phyloP scores from a whole-genome alignment of 192 early-diverging fungal genomes.

The Mortierella alpina region DNA sequence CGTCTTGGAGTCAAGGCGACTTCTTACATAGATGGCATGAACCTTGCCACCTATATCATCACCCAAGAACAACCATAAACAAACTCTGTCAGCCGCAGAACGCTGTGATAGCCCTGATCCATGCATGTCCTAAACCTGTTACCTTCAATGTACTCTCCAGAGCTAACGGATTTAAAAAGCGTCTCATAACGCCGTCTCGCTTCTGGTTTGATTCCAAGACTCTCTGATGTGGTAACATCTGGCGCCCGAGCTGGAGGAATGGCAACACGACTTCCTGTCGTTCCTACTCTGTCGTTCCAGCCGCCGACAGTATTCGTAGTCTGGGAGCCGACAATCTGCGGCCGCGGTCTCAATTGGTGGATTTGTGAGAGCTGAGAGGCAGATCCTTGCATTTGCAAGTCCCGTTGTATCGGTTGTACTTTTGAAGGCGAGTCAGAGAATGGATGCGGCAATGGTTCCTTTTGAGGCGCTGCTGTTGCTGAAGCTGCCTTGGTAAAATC shows the following conservation, averaged over 20 bases:
- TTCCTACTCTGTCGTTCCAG: too few species aligned
- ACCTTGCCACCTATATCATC: conserved; percentile 42
- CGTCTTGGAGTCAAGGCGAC: conserved; percentile 53
- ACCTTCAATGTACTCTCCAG: conserved; percentile 52
- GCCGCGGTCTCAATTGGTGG: not conserved
- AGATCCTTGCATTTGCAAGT: too few species aligned
- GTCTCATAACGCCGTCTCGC: conserved; percentile 52
- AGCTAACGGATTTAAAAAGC: conserved; percentile 23
- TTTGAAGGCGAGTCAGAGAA: too few species aligned
- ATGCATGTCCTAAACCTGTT: not conserved
- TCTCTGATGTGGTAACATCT: conserved; percentile 5
- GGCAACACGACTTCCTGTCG: conserved; percentile 11
- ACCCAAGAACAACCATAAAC: not conserved
- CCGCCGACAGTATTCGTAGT: not conserved
- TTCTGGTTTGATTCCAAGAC: conserved; percentile 22
- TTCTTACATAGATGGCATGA: conserved; percentile 51
- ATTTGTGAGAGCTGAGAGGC: too few species aligned
- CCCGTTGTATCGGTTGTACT: too few species aligned
- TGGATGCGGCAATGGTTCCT: not conserved
- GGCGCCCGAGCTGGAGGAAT: conserved; percentile 17
- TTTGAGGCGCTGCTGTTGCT: not conserved
- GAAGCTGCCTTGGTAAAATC: not conserved
- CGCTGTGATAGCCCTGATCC: not conserved
- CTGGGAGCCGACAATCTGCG: not conserved
- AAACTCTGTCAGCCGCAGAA: not conserved